Evolutionary conservation across 2,329 filamentous ascomycete genomes (phyloP).

Genomic region (Monosporascus sp.): DNA sequence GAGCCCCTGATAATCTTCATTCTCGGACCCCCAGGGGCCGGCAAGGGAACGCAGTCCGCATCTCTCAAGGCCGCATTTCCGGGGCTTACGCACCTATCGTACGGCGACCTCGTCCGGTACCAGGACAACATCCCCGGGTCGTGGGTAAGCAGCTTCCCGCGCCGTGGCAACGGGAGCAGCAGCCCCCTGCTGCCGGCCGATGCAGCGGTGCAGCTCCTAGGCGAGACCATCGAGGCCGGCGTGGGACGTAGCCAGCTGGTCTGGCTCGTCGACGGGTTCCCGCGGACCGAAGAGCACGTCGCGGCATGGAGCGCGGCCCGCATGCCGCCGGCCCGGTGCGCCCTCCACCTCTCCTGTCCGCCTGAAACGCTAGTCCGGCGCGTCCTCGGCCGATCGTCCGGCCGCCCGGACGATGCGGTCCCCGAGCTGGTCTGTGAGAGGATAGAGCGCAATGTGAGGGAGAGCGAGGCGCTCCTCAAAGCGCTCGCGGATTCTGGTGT

Average conservation of each 20-base stretch:
- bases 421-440: slow-evolving; percentile 3
- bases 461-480: slow-evolving; percentile 6
- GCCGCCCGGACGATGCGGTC: slow-evolving; percentile 12
- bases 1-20: slow-evolving; percentile 15
- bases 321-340: slow-evolving; percentile 6
- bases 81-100: slow-evolving; percentile 17
- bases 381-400: slow-evolving; percentile 9
- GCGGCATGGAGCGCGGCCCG: slow-evolving; percentile 4
- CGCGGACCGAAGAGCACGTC: slow-evolving; percentile 10
- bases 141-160: slow-evolving; percentile 16
- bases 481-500: slow-evolving; percentile 8
- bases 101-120: slow-evolving; percentile 17
- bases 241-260: slow-evolving; percentile 3
- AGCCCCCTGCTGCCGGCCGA: slow-evolving; percentile 9
- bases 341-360: slow-evolving; percentile 9
- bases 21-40: slow-evolving; percentile 16
- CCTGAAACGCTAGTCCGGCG: slow-evolving; percentile 6
- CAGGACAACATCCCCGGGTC: slow-evolving; percentile 14
- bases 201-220: slow-evolving; percentile 9
- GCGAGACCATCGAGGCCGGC: slow-evolving; percentile 11
- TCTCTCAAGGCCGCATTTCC: slow-evolving; percentile 7
- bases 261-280: slow-evolving; percentile 19
- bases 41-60: slow-evolving; percentile 17
- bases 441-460: slow-evolving; percentile 5
- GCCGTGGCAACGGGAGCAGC: slow-evolving; percentile 3